These are phyloP conservation scores for Tulasnella sp. DNA, from an alignment of 768 basidiomycete genomes.

Conservation along the genomic window DNA sequence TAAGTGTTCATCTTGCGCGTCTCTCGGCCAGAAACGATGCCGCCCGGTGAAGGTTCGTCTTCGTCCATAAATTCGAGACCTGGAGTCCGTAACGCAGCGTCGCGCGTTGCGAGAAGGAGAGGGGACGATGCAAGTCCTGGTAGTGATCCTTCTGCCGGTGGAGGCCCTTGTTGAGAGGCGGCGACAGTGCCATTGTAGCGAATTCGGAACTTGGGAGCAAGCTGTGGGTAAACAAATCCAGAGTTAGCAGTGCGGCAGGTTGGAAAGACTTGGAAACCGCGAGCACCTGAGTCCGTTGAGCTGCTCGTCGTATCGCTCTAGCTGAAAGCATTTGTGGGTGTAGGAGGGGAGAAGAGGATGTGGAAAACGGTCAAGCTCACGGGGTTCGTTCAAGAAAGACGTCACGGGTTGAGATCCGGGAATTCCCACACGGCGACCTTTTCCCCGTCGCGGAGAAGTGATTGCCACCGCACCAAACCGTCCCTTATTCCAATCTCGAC, in stretches of 20 bases:
- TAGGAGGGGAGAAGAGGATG: background rate
- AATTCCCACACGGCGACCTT: background rate
- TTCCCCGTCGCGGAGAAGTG: background rate
- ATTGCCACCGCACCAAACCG: background rate
- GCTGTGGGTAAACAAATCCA: background rate
- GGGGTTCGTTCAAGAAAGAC: background rate
- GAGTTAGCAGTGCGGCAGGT: background rate
- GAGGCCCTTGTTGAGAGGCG: conserved; percentile 37
- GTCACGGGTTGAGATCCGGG: conserved; percentile 4
- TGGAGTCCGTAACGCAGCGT: conserved; percentile 58
- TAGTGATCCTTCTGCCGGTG: conserved; percentile 69
- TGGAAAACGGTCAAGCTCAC: background rate
- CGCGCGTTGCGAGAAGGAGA: conserved; percentile 52
- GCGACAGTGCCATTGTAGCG: conserved; percentile 21
- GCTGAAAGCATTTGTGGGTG: background rate
- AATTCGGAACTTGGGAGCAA: background rate
- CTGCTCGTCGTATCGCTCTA: background rate
- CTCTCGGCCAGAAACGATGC: conserved; percentile 51
- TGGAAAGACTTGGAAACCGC: background rate
- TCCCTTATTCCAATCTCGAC: background rate
- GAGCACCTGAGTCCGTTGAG: background rate
- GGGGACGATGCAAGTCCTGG: conserved; percentile 60
- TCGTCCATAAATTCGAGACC: conserved; percentile 64
- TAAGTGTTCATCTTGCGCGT: conserved; percentile 94
- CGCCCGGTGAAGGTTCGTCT: conserved; percentile 33